Base-by-base conservation (phyloP, 352 stramenopile species). In the Globisporangium splendens region DNA sequence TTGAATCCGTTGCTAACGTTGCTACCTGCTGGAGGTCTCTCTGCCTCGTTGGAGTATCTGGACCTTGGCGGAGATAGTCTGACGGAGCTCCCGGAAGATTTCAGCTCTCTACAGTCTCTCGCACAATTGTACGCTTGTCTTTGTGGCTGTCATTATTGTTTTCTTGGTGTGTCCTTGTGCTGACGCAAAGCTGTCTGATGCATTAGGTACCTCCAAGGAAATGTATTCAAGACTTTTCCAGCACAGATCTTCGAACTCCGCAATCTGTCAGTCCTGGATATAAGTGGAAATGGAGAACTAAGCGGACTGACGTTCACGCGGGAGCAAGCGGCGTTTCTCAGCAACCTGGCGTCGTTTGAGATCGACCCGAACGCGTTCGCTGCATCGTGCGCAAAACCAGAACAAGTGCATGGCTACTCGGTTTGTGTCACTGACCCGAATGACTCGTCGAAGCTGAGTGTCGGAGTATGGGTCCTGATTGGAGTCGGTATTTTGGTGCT, bases 301-400 rank as follows among this genome's bases (percentile, higher is more conserved):
- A 52, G 6, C 10, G 46, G 20, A 12, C 44, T 77, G 14, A 65
- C 63, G 50, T 61, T 80, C 39, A 71, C 54, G 15, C 31, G 22
- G 1, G 61, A 48, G 10, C 65, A 80, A 28, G 18, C 69, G 1
- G 50, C 52, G 17, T 75, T 69, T 43, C 52, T 80, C 8, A 55
- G n/a, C 21, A 55, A 57, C 14, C 50, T 80, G 11, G 60, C 56
- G 10, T 64, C 12, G n/a, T 77, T 80, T 43, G 41, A 38, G 0
- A 68, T 80, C 50, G 63, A 75, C 48, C 31, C 61, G 17, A 46
- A 50, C 7, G 51, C 41, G 2, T 58, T 80, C 22, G 56, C 61
- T 21, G 75, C 66, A 0, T 53, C 43, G 8, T 80, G 72, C 17
- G 51, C 58, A 0, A 17, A 31, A 6, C 48, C 60, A 0, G 33